These are phyloP conservation scores for Silene uniflora DNA, from an alignment of 148 eudicot genomes.

Conservation along the genomic window DNA sequence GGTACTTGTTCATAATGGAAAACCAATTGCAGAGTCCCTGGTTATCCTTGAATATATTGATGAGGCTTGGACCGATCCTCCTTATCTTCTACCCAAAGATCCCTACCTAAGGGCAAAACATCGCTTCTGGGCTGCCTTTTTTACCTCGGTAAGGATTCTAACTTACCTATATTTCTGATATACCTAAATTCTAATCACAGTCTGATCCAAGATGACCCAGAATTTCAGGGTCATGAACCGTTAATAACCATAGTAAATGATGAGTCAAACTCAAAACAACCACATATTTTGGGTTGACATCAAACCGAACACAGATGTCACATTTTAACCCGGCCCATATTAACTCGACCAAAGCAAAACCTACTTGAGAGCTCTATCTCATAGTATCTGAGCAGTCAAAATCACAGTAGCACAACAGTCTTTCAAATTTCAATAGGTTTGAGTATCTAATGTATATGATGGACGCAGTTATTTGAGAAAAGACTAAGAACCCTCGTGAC, in stretches of 20 bases:
- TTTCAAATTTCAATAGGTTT: not conserved
- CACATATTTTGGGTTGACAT: too few species aligned
- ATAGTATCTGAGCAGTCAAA: not conserved
- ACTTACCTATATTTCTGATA: not conserved
- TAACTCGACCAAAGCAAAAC: too few species aligned
- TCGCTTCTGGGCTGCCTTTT: slow-evolving; percentile 48
- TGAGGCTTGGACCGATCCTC: slow-evolving; percentile 36
- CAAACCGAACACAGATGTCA: too few species aligned
- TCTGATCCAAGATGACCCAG: too few species aligned
- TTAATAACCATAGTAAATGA: too few species aligned
- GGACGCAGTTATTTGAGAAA: slow-evolving; percentile 9
- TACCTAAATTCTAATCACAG: too few species aligned
- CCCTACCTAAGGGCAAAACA: slow-evolving; percentile 42
- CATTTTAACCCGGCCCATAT: too few species aligned
- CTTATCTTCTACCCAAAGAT: slow-evolving; percentile 43
- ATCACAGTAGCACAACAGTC: not conserved
- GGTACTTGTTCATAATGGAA: slow-evolving; percentile 27
- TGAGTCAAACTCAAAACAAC: too few species aligned
- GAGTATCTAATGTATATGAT: not conserved
- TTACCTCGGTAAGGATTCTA: slow-evolving; percentile 9
- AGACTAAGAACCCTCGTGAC: slow-evolving; percentile 3
- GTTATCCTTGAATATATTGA: slow-evolving; percentile 60
- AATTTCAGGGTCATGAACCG: too few species aligned
- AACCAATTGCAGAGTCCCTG: slow-evolving; percentile 35
- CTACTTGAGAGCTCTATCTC: too few species aligned